Conservation (phyloP, 2,329 filamentous ascomycete species). For the Orbilia blumenaviensis region DNA sequence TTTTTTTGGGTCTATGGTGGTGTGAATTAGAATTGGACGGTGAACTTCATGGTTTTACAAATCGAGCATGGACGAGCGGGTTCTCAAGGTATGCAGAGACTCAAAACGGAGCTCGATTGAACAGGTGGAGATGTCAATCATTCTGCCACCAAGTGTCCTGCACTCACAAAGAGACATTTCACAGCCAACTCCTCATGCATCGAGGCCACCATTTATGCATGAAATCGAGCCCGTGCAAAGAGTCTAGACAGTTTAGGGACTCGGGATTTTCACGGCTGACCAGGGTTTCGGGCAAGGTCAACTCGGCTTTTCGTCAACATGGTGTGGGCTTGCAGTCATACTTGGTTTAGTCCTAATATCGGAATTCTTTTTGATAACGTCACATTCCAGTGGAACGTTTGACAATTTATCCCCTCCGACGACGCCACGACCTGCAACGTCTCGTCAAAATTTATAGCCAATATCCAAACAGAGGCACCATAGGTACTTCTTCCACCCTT, state of each 20-base stretch:
- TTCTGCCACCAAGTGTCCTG: conserved; percentile 7
- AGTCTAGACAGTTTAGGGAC: conserved; percentile 23
- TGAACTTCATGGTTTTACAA: conserved; percentile 14
- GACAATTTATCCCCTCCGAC: background rate
- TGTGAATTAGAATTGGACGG: background rate
- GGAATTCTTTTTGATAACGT: conserved; percentile 19
- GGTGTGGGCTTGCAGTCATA: conserved; percentile 6
- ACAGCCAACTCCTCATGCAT: conserved; percentile 8
- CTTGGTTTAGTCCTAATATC: background rate
- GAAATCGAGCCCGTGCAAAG: conserved; percentile 16
- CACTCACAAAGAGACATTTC: conserved; percentile 30
- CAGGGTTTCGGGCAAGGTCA: conserved; percentile 21
- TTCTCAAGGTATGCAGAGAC: conserved; percentile 26
- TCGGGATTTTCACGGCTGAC: conserved; percentile 25
- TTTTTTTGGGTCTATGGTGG: conserved; percentile 7
- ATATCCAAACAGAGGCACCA: background rate
- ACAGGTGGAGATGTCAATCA: conserved; percentile 35
- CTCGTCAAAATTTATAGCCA: no score
- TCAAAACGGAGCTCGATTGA: conserved; percentile 27
- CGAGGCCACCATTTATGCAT: conserved; percentile 3
- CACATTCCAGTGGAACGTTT: conserved; percentile 48
- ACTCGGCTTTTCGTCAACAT: conserved; percentile 1
- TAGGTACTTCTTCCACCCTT: background rate
- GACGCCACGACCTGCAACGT: no score
- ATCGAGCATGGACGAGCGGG: conserved; percentile 24